A percentile compares a stretch with the other conserved stretches of the same genome.
Evolutionary conservation across 2,329 filamentous ascomycete species (phyloP).

Genomic region (Hymenoscyphus salicellus): DNA sequence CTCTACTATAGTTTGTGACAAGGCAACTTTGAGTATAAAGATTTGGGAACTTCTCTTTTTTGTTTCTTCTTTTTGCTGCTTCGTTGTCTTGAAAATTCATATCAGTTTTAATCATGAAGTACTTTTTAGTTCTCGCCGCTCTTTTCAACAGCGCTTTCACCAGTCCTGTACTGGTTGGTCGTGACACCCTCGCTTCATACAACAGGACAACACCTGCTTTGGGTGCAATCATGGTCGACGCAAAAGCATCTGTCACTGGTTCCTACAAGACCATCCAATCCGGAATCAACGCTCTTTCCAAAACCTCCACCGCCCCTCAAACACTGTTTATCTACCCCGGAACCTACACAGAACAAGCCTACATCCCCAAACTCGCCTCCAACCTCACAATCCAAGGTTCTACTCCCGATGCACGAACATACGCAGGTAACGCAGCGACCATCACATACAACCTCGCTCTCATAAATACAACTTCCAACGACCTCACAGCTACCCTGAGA

Average conservation of each 20-base stretch:
- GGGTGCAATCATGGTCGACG: conserved; percentile 45
- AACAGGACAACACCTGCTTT: conserved; percentile 41
- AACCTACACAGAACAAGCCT: conserved; percentile 57
- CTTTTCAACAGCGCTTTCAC: neutral
- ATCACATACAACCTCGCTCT: conserved; percentile 41
- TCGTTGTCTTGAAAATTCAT: neutral
- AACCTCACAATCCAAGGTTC: conserved; percentile 55
- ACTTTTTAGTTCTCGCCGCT: neutral
- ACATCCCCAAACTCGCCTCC: conserved; percentile 45
- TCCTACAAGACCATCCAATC: conserved; percentile 24
- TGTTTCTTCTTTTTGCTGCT: neutral
- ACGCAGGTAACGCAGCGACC: conserved; percentile 50
- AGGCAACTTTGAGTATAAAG: neutral
- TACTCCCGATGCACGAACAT: conserved; percentile 45
- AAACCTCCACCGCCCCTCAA: conserved; percentile 43
- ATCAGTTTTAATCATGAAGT: neutral
- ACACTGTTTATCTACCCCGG: conserved; percentile 55
- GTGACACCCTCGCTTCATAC: neutral
- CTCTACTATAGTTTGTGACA: neutral
- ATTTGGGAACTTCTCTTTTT: neutral
- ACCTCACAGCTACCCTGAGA: conserved; percentile 35
- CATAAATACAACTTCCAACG: conserved; percentile 43
- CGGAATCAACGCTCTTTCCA: conserved; percentile 39
- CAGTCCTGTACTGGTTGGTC: conserved; percentile 10
- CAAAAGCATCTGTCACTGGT: conserved; percentile 36